Evolutionary conservation across 2,329 filamentous ascomycete species (phyloP).

Genomic region (Aurifilum marmelostoma): DNA sequence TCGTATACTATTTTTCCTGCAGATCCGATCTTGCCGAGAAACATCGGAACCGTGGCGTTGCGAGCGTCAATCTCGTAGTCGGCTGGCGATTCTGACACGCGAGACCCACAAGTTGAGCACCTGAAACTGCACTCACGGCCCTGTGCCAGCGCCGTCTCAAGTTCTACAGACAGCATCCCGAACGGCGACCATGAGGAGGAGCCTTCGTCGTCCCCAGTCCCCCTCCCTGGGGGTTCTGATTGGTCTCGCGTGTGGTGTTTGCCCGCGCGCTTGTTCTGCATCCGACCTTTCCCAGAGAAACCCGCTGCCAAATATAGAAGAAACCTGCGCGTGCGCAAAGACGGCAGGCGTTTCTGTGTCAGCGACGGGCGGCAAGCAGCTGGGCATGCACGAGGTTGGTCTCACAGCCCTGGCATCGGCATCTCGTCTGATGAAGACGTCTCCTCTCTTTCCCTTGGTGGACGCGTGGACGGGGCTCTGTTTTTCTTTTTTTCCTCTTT

Average conservation of each 20-base stretch:
- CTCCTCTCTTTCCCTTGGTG: neutral
- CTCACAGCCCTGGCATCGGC: constrained; percentile 1
- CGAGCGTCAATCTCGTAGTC: neutral
- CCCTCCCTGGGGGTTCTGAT: neutral
- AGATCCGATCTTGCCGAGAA: constrained; percentile 3
- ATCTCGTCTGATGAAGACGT: neutral
- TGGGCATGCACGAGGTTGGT: constrained; percentile 5
- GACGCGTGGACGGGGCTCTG: neutral
- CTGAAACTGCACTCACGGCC: neutral
- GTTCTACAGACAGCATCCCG: too few relatives aligned
- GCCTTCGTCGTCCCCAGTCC: neutral
- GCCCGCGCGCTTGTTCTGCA: neutral
- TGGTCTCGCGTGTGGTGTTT: neutral
- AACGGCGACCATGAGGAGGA: neutral
- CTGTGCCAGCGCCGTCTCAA: constrained; percentile 4
- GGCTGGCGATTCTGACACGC: neutral
- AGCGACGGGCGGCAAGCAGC: neutral
- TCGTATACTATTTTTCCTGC: neutral
- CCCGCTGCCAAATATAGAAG: neutral
- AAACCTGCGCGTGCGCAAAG: neutral
- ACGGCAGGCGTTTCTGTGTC: neutral
- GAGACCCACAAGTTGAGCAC: constrained; percentile 6
- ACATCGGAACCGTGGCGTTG: neutral
- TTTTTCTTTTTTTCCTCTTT: neutral
- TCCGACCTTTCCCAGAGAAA: neutral